Evolutionary conservation across 2,329 filamentous ascomycete genomes (phyloP), one percentile per base, ranked within the genome.

Genomic region (Botrytis elliptica): DNA sequence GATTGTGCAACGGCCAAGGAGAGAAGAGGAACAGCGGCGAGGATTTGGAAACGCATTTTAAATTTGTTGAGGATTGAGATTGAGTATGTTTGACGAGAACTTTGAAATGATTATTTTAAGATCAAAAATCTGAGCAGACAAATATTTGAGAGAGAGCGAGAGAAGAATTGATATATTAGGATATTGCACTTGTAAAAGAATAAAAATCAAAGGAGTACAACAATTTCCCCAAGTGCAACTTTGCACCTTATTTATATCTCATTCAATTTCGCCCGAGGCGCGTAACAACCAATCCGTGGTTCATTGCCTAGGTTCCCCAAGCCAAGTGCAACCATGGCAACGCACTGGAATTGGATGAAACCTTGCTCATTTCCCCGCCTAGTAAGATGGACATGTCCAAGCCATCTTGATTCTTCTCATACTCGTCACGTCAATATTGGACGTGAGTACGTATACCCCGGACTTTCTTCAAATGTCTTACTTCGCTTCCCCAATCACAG

Each of bases 21-120:
- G 59, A 72, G n/a, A 40, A 72, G 46, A 14, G 70, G 22, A 55
- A 67, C n/a, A 9, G 25, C 8, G 20, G 70, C 36, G 70, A 72
- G 70, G 22, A 67, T 55, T 72, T 72, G 60, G 70, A 67, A 72
- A 72, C 70, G 70, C 70, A 72, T 72, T 44, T 72, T 67, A 46
- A 38, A n/a, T 55, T 49, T 55, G 20, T 63, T 22, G 38, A 38
- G 44, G 29, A 38, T 38, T 36, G 5, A 65, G 44, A 42, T 33
- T n/a, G 49, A 68, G n/a, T 42, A 6, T 9, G 25, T 57, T 68
- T 16, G 49, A 68, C 25, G 33, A 33, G 25, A 55, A 40, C 22
- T 29, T 40, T n/a, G 7, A 40, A 33, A 7, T n/a, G 55, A n/a
- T 57, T 42, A 36, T 57, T 16, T 38, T n/a, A 29, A 42, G 18